Evolutionary conservation across 495 filamentous ascomycete genomes (phyloP), one percentile per base, ranked within the genome.

Genomic region (Neurospora tetrasperma): DNA sequence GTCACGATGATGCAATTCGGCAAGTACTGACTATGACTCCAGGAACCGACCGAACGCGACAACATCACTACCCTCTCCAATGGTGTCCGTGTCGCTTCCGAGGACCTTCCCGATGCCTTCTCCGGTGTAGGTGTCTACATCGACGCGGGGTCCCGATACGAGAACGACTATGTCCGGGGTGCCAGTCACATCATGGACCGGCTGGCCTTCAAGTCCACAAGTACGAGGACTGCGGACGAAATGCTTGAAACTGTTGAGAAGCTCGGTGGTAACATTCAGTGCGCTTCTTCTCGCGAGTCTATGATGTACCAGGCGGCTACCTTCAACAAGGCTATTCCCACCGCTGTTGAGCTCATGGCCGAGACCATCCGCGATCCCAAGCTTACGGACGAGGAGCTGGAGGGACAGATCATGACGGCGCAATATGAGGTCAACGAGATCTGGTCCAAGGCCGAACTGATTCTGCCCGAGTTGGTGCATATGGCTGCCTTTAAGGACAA

Each of bases 231-330:
- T 2, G 87, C 89, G 54, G 94, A 97, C 81, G 84, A 96, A 75
- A 97, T 98, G 89, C 82, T 97, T 4, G 93, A 97, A 80, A 84
- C 88, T 1, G 83, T 97, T 2, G 95, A 98, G 79, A 89, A 88
- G 3, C 85, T 99, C 7, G 96, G 96, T 39, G 96, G 96, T 27
- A 97, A 97, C 76, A 93, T 98, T 73, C 94, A 98, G 83, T 98
- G 96, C 80, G 94, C 93, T 42, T 98, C 95, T 0, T 97, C 95
- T 0, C 86, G 96, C 48, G 96, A 99, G 80, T 93, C 94, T 27
- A 88, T 99, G 79, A 98, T 99, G 96, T 99, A 99, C 84, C 96
- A 98, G 81, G 91, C 93, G 6, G 96, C 96, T 43, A 98, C 93
- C 71, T 99, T 99, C 88, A 99, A 99, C 83, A 91, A 92, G 12